These are phyloP conservation scores for Aquilaria malaccensis DNA, from an alignment of 345 rosid species.

Conservation along the genomic window DNA sequence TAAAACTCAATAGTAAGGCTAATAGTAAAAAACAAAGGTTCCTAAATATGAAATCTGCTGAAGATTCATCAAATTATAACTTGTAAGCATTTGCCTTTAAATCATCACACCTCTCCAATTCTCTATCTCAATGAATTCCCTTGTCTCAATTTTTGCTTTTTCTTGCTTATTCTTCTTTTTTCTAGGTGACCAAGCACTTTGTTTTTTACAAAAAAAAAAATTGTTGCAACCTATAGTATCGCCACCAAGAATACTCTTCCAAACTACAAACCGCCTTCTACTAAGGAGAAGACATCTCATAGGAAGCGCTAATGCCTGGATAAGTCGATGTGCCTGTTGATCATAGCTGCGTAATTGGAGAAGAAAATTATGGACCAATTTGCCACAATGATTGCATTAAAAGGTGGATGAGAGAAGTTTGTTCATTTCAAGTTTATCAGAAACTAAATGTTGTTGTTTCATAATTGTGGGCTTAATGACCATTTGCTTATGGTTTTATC, in stretches of 20 bases:
- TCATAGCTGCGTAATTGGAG: conserved; percentile 8
- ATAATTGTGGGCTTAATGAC: conserved; percentile 20
- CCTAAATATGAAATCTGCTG: too few species aligned
- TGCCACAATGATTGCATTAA: conserved; percentile 52
- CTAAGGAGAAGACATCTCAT: conserved; percentile 10
- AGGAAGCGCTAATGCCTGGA: conserved; percentile 26
- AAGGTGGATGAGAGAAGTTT: conserved; percentile 53
- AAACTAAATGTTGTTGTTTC: conserved; percentile 33
- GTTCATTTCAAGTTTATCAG: conserved; percentile 32
- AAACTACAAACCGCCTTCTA: conserved; percentile 17
- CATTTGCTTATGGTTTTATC: neutral
- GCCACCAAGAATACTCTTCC: conserved; percentile 46
- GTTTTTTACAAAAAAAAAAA: neutral
- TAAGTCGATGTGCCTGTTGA: conserved; percentile 15
- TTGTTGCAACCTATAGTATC: conserved; percentile 40
- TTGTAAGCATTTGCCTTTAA: too few species aligned
- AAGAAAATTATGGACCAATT: conserved; percentile 40
- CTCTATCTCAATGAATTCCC: neutral
- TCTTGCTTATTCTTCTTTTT: neutral
- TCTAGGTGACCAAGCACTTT: neutral
- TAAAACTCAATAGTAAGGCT: too few species aligned
- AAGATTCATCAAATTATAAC: too few species aligned
- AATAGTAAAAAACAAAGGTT: too few species aligned
- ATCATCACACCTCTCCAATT: too few species aligned
- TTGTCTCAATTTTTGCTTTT: neutral